Conservation (phyloP, 169 alveolate genomes). For the Amoebophrya sp. region DNA sequence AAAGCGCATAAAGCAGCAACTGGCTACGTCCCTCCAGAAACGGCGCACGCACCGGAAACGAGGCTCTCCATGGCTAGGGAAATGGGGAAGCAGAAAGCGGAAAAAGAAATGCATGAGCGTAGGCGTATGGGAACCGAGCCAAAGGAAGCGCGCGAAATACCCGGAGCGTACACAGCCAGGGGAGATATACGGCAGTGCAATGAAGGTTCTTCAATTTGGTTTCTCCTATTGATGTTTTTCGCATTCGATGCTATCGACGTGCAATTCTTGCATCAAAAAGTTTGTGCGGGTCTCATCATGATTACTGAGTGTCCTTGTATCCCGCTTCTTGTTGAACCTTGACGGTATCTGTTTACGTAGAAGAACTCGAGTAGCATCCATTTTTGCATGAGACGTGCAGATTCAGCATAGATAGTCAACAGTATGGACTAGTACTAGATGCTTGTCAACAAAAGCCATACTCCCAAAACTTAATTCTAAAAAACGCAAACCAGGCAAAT, state of each 20-base stretch:
- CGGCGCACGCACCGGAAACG: neutral
- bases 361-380: too few relatives aligned
- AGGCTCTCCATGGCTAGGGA: neutral
- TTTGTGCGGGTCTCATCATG: neutral
- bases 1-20: neutral
- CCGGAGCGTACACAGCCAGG: conserved; percentile 4
- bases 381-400: too few relatives aligned
- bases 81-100: neutral
- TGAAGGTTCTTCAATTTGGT: too few relatives aligned
- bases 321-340: too few relatives aligned
- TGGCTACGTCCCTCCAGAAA: neutral
- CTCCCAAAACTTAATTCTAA: too few relatives aligned
- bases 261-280: neutral
- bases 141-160: neutral
- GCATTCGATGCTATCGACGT: too few relatives aligned
- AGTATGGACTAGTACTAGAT: too few relatives aligned
- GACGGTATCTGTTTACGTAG: too few relatives aligned
- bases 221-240: too few relatives aligned
- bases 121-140: neutral
- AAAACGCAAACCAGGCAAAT: neutral
- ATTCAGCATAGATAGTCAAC: too few relatives aligned
- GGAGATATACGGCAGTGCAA: neutral
- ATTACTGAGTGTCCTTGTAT: neutral
- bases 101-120: neutral
- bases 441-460: too few relatives aligned